phyloP scores from a whole-genome alignment of 2,329 filamentous ascomycete genomes.

The Penicillium nordicum region DNA sequence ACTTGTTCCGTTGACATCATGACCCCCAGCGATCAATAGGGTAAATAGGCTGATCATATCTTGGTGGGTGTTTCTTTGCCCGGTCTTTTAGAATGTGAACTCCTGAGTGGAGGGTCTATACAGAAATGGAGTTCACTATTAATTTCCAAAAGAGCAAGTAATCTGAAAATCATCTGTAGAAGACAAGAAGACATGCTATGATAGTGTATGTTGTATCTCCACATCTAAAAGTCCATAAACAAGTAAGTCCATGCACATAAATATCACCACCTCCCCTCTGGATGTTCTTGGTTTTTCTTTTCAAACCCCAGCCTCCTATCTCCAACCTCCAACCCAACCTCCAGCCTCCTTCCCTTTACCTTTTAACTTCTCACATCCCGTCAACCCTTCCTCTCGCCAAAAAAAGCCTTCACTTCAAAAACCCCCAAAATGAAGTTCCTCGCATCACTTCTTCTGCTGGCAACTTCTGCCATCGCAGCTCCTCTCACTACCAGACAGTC shows the following conservation, averaged over 20 bases:
- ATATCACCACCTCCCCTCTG: background rate
- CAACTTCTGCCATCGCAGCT: slow-evolving; percentile 27
- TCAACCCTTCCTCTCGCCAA: background rate
- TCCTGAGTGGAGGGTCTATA: background rate
- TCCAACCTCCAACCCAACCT: background rate
- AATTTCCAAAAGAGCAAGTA: background rate
- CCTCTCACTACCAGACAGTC: slow-evolving; percentile 17
- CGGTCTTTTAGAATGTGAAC: background rate
- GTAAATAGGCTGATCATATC: background rate
- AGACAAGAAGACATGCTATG: background rate
- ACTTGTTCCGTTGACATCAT: slow-evolving; percentile 4
- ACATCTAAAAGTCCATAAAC: background rate
- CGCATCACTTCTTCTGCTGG: slow-evolving; percentile 28
- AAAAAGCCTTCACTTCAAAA: background rate
- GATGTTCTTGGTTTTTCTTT: background rate
- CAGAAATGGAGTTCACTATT: background rate
- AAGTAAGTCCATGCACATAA: background rate
- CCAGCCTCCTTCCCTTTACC: background rate
- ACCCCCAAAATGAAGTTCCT: slow-evolving; percentile 30
- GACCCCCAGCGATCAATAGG: background rate
- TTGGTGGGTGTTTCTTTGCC: background rate
- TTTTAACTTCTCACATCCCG: background rate
- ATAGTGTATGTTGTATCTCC: slow-evolving; percentile 1
- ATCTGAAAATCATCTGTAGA: background rate
- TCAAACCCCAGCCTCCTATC: background rate